A percentile compares a stretch with the other conserved stretches of the same genome.
phyloP scores from a whole-genome alignment of 495 filamentous ascomycete genomes.

The Achaetomiella virescens region DNA sequence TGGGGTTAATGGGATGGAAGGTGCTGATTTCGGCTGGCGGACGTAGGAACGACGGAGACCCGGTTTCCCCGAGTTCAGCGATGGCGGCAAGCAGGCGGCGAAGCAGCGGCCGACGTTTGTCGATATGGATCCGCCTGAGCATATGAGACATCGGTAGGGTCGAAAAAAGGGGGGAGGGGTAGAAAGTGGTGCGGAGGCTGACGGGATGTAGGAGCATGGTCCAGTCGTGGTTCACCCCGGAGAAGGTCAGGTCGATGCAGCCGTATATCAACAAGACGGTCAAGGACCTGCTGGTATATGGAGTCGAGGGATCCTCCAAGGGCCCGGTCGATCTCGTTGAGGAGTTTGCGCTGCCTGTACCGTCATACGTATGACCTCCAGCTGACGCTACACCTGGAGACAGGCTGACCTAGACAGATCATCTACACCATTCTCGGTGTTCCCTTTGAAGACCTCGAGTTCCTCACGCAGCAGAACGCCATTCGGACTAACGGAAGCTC shows the following conservation, averaged over 20 bases:
- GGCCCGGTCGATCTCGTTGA: constrained; percentile 39
- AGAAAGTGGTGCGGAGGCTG: not conserved
- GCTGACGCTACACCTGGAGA: too few species aligned
- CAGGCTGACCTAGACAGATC: constrained; percentile 24
- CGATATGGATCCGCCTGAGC: constrained; percentile 43
- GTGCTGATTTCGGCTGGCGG: not conserved
- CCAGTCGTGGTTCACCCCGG: constrained; percentile 32
- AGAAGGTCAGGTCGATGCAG: constrained; percentile 32
- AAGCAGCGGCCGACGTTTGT: constrained; percentile 44
- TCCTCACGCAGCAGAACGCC: constrained; percentile 36
- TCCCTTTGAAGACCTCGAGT: constrained; percentile 40
- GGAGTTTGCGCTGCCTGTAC: constrained; percentile 39
- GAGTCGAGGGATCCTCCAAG: constrained; percentile 19
- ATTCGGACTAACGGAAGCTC: constrained; percentile 41
- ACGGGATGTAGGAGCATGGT: constrained; percentile 35
- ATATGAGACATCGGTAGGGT: constrained; percentile 32
- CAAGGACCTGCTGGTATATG: constrained; percentile 34
- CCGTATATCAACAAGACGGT: constrained; percentile 43
- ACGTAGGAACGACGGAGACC: constrained; percentile 33
- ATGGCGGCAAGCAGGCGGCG: constrained; percentile 35
- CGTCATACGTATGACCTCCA: constrained; percentile 31
- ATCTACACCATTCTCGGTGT: constrained; percentile 45
- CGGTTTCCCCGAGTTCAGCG: constrained; percentile 41
- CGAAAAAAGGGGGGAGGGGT: not conserved
- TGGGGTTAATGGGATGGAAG: not conserved